Conservation (phyloP, 2,329 filamentous ascomycete genomes). For the Pestalotiopsis sp. region DNA sequence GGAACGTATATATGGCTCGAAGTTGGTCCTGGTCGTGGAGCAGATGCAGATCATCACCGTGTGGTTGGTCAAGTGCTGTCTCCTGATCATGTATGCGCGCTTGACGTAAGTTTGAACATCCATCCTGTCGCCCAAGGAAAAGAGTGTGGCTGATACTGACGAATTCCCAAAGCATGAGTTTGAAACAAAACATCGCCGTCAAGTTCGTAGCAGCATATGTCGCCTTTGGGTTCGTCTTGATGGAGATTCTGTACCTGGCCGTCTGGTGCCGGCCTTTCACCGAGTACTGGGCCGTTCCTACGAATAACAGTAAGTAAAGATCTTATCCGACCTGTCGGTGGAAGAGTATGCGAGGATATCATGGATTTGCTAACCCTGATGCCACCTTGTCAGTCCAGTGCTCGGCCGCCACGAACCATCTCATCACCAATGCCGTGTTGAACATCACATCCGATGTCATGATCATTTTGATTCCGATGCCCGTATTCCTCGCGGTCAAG, state of each 20-base stretch:
- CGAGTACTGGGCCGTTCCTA: conserved; percentile 61
- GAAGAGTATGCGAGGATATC: not conserved
- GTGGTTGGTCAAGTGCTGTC: conserved; percentile 58
- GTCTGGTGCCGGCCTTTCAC: conserved; percentile 60
- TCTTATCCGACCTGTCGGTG: too few species aligned
- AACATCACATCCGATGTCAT: conserved; percentile 63
- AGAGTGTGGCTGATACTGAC: not conserved
- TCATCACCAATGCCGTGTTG: conserved; percentile 60
- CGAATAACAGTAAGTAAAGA: conserved; percentile 43
- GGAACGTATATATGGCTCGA: conserved; percentile 54
- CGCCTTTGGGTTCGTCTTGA: conserved; percentile 47
- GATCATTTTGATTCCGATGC: conserved; percentile 61
- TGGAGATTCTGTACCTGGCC: conserved; percentile 51
- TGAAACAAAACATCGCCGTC: conserved; percentile 40
- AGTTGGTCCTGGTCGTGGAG: conserved; percentile 65
- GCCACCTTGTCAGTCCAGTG: conserved; percentile 48
- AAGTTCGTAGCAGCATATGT: conserved; percentile 48
- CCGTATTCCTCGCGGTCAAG: conserved; percentile 51
- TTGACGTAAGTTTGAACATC: conserved; percentile 43
- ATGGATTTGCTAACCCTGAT: not conserved
- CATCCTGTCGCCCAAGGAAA: too few species aligned
- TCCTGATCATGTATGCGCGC: conserved; percentile 59
- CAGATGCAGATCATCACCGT: conserved; percentile 64
- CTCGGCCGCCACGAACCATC: conserved; percentile 58
- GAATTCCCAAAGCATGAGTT: conserved; percentile 3